Evolutionary conservation across 768 basidiomycete species (phyloP), one percentile per base, ranked within the genome.

Genomic region (Calocybe gangraenosa): DNA sequence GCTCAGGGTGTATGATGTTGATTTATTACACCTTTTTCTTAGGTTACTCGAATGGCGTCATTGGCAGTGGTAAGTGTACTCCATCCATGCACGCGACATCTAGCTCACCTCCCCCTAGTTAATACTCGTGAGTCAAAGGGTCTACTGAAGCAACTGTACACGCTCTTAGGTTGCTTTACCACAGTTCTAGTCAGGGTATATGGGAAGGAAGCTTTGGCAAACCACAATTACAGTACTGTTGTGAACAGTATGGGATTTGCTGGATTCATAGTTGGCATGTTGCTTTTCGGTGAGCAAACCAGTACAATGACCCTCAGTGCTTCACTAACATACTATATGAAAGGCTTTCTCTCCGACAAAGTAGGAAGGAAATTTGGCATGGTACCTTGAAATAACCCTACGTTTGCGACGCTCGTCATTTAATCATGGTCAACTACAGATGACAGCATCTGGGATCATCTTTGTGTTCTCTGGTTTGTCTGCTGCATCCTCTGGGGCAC

Each of bases 361-460:
- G 55, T 92, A 49, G 90, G 92, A 6, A 75, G 84, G 36, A 93
- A 92, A 58, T 84, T 83, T 53, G 90, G 91, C 50, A 92, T 93
- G 91, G 83, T 84, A 47, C 38, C n/a, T 28, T 28, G 75, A 56
- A 10, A 14, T 20, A 18, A 20, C 37, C 10, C 31, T 18, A 21
- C 14, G 14, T n/a, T 22, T 21, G 6, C 10, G 14, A 4, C 14
- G 21, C 13, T 25, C 23, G 31, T 13, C 17, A 15, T 20, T 28
- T 13, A 42, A 54, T 42, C 37, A 22, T 5, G 11, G 5, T 28
- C 6, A 28, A 28, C 11, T 11, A 3, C 45, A 87, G 88, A 86
- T 92, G 81, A 54, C 76, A 13, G 90, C 92, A 1, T 79, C 88
- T 4, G 82, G 69, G 22, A 92, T 94, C 48, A 87, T 95, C 40